Conservation (phyloP, 768 basidiomycete species). For the Phanerochaete sordida region DNA sequence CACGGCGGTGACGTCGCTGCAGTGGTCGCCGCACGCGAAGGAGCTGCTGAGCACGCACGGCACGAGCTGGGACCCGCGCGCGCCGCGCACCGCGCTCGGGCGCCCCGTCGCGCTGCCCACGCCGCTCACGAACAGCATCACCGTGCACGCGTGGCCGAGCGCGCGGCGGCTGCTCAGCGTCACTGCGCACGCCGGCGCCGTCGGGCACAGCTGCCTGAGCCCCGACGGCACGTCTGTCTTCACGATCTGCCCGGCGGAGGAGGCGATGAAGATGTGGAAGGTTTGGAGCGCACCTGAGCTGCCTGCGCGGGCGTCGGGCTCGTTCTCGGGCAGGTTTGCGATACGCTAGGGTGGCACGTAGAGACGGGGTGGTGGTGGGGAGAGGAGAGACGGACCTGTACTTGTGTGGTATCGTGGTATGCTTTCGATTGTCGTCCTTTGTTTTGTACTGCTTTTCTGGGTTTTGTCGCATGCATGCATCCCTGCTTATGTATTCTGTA, state of each 20-base stretch:
- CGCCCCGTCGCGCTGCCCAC: conserved; percentile 18
- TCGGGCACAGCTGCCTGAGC: conserved; percentile 60
- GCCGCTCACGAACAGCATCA: conserved; percentile 39
- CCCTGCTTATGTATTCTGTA: not conserved
- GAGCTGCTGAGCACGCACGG: conserved; percentile 62
- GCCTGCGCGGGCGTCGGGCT: conserved; percentile 34
- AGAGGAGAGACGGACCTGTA: not conserved
- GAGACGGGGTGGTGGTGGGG: not conserved
- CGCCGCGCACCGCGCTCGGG: conserved; percentile 15
- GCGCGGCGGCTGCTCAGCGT: conserved; percentile 49
- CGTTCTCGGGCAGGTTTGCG: conserved; percentile 39
- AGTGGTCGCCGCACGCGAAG: conserved; percentile 56
- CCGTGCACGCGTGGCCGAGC: conserved; percentile 53
- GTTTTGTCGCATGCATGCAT: not conserved
- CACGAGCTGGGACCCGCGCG: conserved; percentile 35
- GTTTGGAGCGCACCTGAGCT: conserved; percentile 45
- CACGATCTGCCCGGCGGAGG: conserved; percentile 60
- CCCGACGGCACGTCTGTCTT: conserved; percentile 62
- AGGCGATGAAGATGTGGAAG: conserved; percentile 73
- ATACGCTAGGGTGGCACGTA: conserved; percentile 39
- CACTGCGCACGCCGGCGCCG: conserved; percentile 49
- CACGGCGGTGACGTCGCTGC: conserved; percentile 57
- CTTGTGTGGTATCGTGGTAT: not conserved
- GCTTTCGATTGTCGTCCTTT: not conserved
- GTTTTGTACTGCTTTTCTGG: not conserved